Base-by-base conservation (phyloP, 2,329 filamentous ascomycete species). In the Xylaria polymorpha region DNA sequence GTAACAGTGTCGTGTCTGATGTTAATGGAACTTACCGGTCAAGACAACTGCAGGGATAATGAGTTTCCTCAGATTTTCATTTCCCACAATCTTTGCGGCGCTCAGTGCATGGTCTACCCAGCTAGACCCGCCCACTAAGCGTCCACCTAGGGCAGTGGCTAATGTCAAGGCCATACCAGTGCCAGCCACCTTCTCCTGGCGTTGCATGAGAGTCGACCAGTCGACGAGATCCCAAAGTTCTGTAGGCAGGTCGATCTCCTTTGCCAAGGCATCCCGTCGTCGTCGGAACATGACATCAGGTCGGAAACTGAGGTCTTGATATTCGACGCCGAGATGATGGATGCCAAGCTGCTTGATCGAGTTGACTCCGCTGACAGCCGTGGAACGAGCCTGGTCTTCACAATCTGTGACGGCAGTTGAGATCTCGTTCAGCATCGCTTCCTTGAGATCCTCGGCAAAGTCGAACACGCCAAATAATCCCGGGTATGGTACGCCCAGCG, bases 221-320 rank as follows among this genome's bases (percentile, higher is more conserved):
- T 99, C 96, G 76, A 99, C 93, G 84, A 99, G 98, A 82, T 99
- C 96, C 87, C 87, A 92, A 0, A 97, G 75, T 77, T 99, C 94
- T 4, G 96, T 92, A 63, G 96, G 90, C 22, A 97, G 90, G 69
- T 98, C 90, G 18, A 98, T 90, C 77, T 97, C 91, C 72, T 94
- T 90, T 6, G 93, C 94, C 48, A 97, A 83, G 1, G 90, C 88
- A 79, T 99, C 93, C 68, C 90, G 88, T 76, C 92, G 92, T 70
- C 93, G 90, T 68, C 90, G 90, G 85, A 98, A 99, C 96, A 99
- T 98, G 78, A 94, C 89, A 75, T 98, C 94, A 1, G 94, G 90
- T 37, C 92, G 90, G 89, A 99, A 98, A 73, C 90, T 93, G 55
- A 98, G 88, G 74, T 94, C 92, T 25, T 92, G 87, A 74, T 95